Percentiles rank a stretch among this genome's conserved stretches.
Evolutionary conservation across 2,329 filamentous ascomycete species (phyloP).

Genomic region (Cladophialophora yegresii): DNA sequence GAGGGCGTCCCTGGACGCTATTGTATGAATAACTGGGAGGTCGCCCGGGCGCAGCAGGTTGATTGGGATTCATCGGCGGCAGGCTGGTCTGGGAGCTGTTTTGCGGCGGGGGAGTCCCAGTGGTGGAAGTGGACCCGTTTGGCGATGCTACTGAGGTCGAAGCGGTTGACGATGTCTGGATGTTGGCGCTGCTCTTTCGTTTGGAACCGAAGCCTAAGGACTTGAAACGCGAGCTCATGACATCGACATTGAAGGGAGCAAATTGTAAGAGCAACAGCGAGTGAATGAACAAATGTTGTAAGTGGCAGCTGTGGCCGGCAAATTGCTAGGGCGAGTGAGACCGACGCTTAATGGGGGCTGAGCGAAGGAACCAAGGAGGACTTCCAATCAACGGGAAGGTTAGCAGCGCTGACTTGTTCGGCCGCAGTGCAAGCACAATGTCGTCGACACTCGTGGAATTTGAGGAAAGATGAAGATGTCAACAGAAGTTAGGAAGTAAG

Average conservation of each 20-base stretch:
- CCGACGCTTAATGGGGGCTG: constrained; percentile 9
- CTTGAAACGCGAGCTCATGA: constrained; percentile 56
- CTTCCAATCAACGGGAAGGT: background rate
- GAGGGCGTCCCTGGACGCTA: constrained; percentile 51
- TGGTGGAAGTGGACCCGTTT: constrained; percentile 39
- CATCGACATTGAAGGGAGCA: constrained; percentile 44
- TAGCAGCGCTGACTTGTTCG: background rate
- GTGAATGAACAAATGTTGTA: constrained; percentile 11
- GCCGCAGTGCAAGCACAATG: background rate
- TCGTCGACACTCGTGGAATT: constrained; percentile 3
- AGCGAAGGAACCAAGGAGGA: constrained; percentile 8
- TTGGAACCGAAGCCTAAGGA: constrained; percentile 53
- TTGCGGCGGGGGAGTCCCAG: constrained; percentile 40
- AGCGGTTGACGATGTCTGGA: constrained; percentile 37
- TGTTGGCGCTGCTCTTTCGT: constrained; percentile 54
- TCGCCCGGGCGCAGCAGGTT: constrained; percentile 56
- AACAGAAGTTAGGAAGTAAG: constrained; percentile 9
- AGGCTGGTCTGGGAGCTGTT: constrained; percentile 55
- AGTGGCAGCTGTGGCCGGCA: background rate
- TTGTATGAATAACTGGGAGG: constrained; percentile 64
- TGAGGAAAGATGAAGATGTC: constrained; percentile 9
- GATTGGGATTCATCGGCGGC: constrained; percentile 54
- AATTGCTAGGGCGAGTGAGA: constrained; percentile 17
- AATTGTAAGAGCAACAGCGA: constrained; percentile 25
- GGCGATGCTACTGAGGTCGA: constrained; percentile 37